phyloP scores from a whole-genome alignment of 1,284 basidiomycete genomes.

The Microbotryomycetes sp. region DNA sequence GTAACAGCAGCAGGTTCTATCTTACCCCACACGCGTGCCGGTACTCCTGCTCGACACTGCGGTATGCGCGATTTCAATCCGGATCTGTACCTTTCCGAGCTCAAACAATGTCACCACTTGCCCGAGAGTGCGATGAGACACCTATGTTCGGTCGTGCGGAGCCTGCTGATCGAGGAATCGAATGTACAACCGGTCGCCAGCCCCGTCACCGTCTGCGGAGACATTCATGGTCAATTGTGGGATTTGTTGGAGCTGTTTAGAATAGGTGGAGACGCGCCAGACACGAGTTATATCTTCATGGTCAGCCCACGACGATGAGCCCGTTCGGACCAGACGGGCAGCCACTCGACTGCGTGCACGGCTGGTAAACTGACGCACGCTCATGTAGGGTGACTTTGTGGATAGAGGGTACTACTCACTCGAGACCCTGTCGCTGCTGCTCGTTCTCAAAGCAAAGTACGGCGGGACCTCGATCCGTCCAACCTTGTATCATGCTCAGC shows the following conservation, averaged over 20 bases:
- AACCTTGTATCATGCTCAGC: not conserved
- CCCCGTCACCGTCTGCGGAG: slow-evolving; percentile 94
- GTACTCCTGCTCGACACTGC: too few species aligned
- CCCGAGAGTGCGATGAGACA: slow-evolving; percentile 83
- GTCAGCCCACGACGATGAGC: slow-evolving; percentile 48
- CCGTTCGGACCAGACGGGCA: not conserved
- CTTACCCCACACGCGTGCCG: not conserved
- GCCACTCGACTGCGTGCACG: not conserved
- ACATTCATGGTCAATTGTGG: slow-evolving; percentile 98
- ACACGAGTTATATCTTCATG: slow-evolving; percentile 97
- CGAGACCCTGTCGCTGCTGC: slow-evolving; percentile 85
- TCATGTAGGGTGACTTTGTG: slow-evolving; percentile 82
- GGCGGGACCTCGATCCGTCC: not conserved
- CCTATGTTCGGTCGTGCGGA: slow-evolving; percentile 75
- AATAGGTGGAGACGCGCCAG: slow-evolving; percentile 78
- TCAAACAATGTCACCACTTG: slow-evolving; percentile 75
- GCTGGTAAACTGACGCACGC: not conserved
- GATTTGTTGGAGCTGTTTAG: slow-evolving; percentile 83
- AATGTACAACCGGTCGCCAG: slow-evolving; percentile 97
- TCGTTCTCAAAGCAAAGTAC: slow-evolving; percentile 84
- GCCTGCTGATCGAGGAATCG: slow-evolving; percentile 88
- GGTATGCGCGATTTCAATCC: slow-evolving; percentile 2
- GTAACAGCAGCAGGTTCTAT: too few species aligned
- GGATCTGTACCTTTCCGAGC: slow-evolving; percentile 45
- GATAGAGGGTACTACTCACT: slow-evolving; percentile 93